phyloP scores from a whole-genome alignment of 2,329 filamentous ascomycete species.

The Verticillium dahliae region DNA sequence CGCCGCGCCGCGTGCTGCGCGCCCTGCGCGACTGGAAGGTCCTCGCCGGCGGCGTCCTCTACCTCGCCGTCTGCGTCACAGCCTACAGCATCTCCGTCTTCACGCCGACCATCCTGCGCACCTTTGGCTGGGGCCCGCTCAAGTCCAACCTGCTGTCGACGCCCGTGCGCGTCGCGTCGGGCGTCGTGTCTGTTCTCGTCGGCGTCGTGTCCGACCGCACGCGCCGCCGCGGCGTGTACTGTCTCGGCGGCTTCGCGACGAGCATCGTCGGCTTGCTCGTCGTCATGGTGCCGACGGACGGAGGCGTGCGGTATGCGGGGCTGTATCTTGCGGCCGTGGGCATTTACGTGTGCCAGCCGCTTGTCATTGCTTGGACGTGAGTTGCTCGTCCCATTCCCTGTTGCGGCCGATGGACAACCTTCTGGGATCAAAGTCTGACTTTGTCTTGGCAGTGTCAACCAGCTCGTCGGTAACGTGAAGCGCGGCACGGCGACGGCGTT shows the following conservation, averaged over 20 bases:
- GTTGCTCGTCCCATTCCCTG: background rate
- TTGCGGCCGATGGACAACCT: too few relatives aligned
- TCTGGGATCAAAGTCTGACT: too few relatives aligned
- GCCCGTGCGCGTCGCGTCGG: constrained; percentile 19
- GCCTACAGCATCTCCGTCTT: constrained; percentile 24
- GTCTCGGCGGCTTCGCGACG: constrained; percentile 14
- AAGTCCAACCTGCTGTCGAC: constrained; percentile 23
- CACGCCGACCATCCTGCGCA: constrained; percentile 24
- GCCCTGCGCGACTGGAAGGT: constrained; percentile 44
- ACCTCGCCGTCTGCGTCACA: constrained; percentile 18
- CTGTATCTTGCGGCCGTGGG: constrained; percentile 10
- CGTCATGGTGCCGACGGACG: constrained; percentile 25
- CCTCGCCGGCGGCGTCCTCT: constrained; percentile 31
- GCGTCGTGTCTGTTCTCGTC: constrained; percentile 22
- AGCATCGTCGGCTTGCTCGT: constrained; percentile 25
- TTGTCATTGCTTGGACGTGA: constrained; percentile 35
- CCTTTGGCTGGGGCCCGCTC: constrained; percentile 21
- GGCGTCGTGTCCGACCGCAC: constrained; percentile 17
- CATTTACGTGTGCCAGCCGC: constrained; percentile 22
- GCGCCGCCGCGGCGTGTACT: constrained; percentile 16
- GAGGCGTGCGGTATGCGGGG: constrained; percentile 26
- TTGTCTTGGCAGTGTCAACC: too few relatives aligned
- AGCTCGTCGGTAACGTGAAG: constrained; percentile 39
- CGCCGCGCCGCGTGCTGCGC: constrained; percentile 38
- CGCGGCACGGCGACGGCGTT: constrained; percentile 37